phyloP scores from a whole-genome alignment of 1,139 yeast genomes.

The Blastobotrys raffinosifermentans region DNA sequence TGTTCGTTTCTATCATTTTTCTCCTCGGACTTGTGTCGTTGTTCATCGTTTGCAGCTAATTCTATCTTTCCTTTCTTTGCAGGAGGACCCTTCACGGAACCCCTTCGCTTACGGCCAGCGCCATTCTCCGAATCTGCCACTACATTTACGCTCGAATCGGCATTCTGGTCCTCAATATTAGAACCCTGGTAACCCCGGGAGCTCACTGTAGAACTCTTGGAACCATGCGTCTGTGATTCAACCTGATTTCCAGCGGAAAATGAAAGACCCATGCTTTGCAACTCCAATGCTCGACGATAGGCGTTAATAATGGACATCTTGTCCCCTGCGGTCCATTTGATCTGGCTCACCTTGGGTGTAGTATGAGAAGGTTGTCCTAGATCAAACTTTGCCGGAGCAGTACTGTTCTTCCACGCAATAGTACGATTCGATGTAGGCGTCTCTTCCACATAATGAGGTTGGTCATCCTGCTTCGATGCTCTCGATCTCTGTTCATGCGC shows the following conservation, averaged over 20 bases:
- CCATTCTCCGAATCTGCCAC: background rate
- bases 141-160: background rate
- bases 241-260: background rate
- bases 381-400: slow-evolving; percentile 9
- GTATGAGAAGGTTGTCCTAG: slow-evolving; percentile 1
- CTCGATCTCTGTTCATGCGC: background rate
- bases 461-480: background rate
- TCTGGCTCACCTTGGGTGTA: background rate
- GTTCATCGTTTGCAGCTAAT: slow-evolving; percentile 1
- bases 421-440: slow-evolving; percentile 8
- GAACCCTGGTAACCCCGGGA: background rate
- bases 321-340: slow-evolving; percentile 9
- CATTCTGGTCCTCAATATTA: slow-evolving; percentile 4
- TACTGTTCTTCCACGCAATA: slow-evolving; percentile 1
- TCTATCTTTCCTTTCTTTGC: slow-evolving; percentile 5
- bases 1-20: background rate
- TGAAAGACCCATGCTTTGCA: slow-evolving; percentile 6
- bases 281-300: slow-evolving; percentile 12
- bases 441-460: slow-evolving; percentile 12
- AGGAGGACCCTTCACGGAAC: no score
- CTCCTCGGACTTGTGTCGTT: background rate
- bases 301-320: slow-evolving; percentile 12
- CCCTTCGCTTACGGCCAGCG: no score
- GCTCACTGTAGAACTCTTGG: no score
- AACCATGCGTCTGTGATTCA: background rate